Conservation (phyloP, 208 protist genomes). For the Angomonas ambiguus region DNA sequence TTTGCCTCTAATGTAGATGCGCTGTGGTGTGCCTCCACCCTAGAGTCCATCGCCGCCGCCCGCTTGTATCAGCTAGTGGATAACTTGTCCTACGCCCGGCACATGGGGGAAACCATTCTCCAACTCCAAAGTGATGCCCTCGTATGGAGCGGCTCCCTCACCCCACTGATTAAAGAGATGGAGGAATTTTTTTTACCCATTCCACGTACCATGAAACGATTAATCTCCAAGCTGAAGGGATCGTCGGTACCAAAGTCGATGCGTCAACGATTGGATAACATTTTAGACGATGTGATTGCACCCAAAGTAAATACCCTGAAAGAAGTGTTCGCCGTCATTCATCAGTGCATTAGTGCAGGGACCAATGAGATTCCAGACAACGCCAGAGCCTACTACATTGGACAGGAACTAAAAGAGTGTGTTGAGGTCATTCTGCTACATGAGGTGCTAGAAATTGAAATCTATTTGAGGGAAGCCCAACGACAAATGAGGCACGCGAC, state of each 20-base stretch:
- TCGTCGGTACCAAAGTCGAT: conserved; percentile 49
- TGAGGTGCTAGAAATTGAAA: conserved; percentile 46
- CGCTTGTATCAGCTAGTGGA: conserved; percentile 53
- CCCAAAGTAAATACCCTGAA: conserved; percentile 26
- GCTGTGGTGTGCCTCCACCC: conserved; percentile 68
- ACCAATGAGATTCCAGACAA: conserved; percentile 25
- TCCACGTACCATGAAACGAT: neutral
- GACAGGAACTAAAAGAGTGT: conserved; percentile 30
- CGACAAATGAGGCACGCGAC: conserved; percentile 47
- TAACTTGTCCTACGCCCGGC: conserved; percentile 21
- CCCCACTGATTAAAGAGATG: conserved; percentile 16
- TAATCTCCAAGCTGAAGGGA: conserved; percentile 13
- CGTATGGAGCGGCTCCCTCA: conserved; percentile 12
- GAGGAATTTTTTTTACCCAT: conserved; percentile 6
- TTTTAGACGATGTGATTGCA: conserved; percentile 35
- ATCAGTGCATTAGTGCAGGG: conserved; percentile 21
- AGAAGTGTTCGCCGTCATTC: conserved; percentile 22
- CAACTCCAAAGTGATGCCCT: conserved; percentile 57
- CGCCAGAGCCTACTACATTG: conserved; percentile 28
- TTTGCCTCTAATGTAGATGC: conserved; percentile 48
- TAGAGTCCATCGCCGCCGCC: conserved; percentile 78
- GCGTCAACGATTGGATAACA: conserved; percentile 31
- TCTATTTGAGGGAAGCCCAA: conserved; percentile 67
- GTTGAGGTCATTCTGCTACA: conserved; percentile 38
- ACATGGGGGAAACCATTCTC: conserved; percentile 32